These are phyloP conservation scores for Alternaria ventricosa DNA, from an alignment of 2,329 filamentous ascomycete genomes.

Conservation along the genomic window DNA sequence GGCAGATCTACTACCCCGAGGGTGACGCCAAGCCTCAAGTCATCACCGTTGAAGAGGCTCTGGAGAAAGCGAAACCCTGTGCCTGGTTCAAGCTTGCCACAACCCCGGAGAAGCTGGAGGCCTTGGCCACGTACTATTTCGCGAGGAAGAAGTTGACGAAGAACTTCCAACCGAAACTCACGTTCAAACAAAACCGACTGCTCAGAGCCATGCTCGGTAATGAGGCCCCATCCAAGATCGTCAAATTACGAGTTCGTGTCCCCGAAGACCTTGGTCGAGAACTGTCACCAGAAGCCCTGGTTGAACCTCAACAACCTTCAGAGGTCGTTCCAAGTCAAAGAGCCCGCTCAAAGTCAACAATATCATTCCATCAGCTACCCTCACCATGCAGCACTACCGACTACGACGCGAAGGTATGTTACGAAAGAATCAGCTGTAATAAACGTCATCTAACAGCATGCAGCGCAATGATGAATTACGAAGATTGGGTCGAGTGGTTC, in stretches of 20 bases:
- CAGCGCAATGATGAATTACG: not conserved
- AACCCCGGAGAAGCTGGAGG: not conserved
- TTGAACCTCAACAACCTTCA: not conserved
- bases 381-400: not conserved
- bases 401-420: not conserved
- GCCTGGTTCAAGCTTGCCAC: slow-evolving; percentile 1
- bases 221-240: not conserved
- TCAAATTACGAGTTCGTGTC: not conserved
- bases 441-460: not conserved
- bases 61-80: not conserved
- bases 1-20: not conserved
- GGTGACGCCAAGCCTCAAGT: not conserved
- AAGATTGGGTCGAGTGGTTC: too few species aligned
- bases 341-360: not conserved
- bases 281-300: not conserved
- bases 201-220: not conserved
- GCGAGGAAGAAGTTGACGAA: not conserved
- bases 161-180: not conserved
- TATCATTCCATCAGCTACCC: not conserved
- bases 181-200: not conserved
- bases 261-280: not conserved
- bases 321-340: not conserved
- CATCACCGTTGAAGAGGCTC: not conserved
- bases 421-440: not conserved
- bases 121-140: slow-evolving; percentile 8